phyloP scores from a whole-genome alignment of 176 grass and related monocot species.

The Aegilops sharonensis region DNA sequence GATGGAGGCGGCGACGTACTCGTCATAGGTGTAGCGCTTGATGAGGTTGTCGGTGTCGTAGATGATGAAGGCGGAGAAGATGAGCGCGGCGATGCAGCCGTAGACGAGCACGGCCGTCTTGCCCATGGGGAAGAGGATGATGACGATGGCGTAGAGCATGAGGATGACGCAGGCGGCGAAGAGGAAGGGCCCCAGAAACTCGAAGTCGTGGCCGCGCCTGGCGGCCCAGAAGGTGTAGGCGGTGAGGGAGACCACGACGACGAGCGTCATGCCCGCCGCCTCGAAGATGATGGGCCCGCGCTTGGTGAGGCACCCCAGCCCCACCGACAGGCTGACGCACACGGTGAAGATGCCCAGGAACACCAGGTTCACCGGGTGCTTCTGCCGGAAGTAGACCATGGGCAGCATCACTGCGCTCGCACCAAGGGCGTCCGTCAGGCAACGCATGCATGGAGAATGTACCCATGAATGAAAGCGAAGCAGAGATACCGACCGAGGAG shows the following conservation, averaged over 20 bases:
- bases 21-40: constrained; percentile 80
- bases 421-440: neutral
- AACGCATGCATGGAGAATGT: too few species aligned
- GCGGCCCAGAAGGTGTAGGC: constrained; percentile 92
- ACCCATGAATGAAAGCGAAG: too few species aligned
- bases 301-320: constrained; percentile 33
- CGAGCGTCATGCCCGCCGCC: constrained; percentile 52
- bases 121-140: constrained; percentile 62
- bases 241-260: constrained; percentile 64
- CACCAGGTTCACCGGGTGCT: constrained; percentile 49
- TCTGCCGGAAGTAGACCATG: constrained; percentile 43
- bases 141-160: constrained; percentile 53
- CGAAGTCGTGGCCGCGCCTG: constrained; percentile 71
- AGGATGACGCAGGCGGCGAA: constrained; percentile 52
- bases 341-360: constrained; percentile 53
- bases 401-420: constrained; percentile 31
- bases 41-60: constrained; percentile 95
- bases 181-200: constrained; percentile 79
- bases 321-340: constrained; percentile 43
- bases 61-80: constrained; percentile 92
- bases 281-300: constrained; percentile 63
- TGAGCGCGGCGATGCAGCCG: constrained; percentile 60
- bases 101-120: constrained; percentile 71
- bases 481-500: constrained; percentile 18
- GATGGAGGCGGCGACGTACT: constrained; percentile 73